Evolutionary conservation across 73 alveolate genomes (phyloP).

Genomic region (Uronychia binucleata): DNA sequence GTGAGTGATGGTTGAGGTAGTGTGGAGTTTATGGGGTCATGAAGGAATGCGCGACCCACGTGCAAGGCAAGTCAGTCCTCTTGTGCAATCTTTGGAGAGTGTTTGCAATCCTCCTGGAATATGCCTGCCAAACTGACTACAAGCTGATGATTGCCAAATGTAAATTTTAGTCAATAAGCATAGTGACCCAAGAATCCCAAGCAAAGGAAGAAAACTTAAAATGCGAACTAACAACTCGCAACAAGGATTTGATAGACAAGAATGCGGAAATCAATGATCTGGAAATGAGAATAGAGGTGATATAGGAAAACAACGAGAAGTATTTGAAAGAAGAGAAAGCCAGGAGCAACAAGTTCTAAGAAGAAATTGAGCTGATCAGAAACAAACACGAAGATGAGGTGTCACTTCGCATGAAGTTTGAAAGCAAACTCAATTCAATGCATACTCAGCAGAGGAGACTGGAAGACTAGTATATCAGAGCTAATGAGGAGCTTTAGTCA

Average conservation of each 20-base stretch:
- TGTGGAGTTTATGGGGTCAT: conserved; percentile 68
- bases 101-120: conserved; percentile 69
- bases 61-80: conserved; percentile 32
- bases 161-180: conserved; percentile 40
- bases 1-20: no score
- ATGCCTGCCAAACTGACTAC: conserved; percentile 72
- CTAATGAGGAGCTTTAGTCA: neutral
- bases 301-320: conserved; percentile 23
- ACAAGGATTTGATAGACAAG: conserved; percentile 20
- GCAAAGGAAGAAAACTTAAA: conserved; percentile 31
- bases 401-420: conserved; percentile 28
- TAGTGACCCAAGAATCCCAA: conserved; percentile 22
- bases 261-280: conserved; percentile 18
- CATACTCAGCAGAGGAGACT: conserved; percentile 34
- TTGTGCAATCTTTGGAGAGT: conserved; percentile 64
- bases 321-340: conserved; percentile 27
- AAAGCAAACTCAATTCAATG: conserved; percentile 37
- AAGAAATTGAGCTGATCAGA: neutral
- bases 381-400: conserved; percentile 58
- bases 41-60: conserved; percentile 36
- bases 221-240: conserved; percentile 6
- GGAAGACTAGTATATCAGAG: conserved; percentile 38
- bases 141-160: conserved; percentile 54
- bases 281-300: conserved; percentile 11
- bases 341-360: neutral